Conservation (phyloP, 2,329 filamentous ascomycete genomes). For the Trichoderma afroharzianum region DNA sequence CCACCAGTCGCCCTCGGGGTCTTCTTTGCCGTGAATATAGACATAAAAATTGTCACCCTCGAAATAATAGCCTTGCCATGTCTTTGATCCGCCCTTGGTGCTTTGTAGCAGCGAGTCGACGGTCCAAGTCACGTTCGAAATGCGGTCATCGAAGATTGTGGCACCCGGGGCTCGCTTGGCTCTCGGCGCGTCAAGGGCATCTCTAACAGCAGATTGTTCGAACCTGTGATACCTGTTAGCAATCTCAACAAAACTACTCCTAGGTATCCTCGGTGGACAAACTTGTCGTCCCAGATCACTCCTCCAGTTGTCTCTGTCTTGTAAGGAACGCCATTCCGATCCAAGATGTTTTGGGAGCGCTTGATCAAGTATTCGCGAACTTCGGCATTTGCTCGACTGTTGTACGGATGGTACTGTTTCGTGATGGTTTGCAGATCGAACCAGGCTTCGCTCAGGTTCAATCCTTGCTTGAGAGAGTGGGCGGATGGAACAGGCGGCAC, state of each 20-base stretch:
- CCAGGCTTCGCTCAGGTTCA: slow-evolving; percentile 87
- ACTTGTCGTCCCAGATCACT: slow-evolving; percentile 28
- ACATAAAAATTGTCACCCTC: slow-evolving; percentile 90
- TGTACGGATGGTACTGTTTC: slow-evolving; percentile 78
- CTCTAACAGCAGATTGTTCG: background rate
- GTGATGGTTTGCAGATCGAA: slow-evolving; percentile 74
- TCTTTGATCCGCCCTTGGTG: slow-evolving; percentile 21
- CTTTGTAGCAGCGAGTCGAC: slow-evolving; percentile 22
- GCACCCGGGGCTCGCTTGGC: slow-evolving; percentile 34
- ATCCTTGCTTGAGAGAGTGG: slow-evolving; percentile 48
- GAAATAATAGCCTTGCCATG: slow-evolving; percentile 65
- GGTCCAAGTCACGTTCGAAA: slow-evolving; percentile 70
- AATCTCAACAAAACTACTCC: background rate
- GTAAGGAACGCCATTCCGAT: slow-evolving; percentile 54
- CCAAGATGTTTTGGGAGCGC: slow-evolving; percentile 67
- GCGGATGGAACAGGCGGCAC: slow-evolving; percentile 64
- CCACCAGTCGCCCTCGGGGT: slow-evolving; percentile 74
- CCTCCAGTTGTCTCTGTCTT: slow-evolving; percentile 37
- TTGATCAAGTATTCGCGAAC: slow-evolving; percentile 72
- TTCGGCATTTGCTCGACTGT: slow-evolving; percentile 76
- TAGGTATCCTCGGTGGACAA: background rate
- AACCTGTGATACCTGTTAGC: background rate
- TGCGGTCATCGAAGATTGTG: slow-evolving; percentile 73
- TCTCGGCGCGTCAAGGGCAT: background rate
- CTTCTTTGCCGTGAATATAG: slow-evolving; percentile 79